A percentile compares a stretch with the other conserved stretches of the same genome.
These are phyloP conservation scores for Podila horticola DNA, from an alignment of 192 early-diverging fungal genomes.

Conservation along the genomic window DNA sequence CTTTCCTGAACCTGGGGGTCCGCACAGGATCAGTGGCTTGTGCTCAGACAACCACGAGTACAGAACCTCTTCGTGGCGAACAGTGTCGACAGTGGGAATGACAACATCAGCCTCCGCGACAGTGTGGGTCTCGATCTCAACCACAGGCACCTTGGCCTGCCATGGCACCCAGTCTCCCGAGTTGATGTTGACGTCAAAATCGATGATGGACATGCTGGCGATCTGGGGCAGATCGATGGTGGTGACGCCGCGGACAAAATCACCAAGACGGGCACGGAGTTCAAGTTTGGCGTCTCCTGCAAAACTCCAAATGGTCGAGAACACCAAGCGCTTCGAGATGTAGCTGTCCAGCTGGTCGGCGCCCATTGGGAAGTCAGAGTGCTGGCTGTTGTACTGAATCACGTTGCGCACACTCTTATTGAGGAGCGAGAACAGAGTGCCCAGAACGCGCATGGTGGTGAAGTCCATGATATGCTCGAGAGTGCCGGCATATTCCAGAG, in stretches of 20 bases:
- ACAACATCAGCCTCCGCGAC: constrained; percentile 93
- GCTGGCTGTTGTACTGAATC: constrained; percentile 90
- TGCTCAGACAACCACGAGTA: constrained; percentile 97
- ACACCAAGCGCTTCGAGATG: constrained; percentile 82
- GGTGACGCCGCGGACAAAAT: constrained; percentile 80
- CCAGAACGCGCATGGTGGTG: constrained; percentile 83
- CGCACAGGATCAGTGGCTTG: constrained; percentile 95
- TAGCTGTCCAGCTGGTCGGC: constrained; percentile 81
- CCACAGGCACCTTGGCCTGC: constrained; percentile 86
- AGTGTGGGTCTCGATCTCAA: constrained; percentile 96
- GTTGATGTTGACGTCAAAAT: constrained; percentile 87
- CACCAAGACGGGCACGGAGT: constrained; percentile 76
- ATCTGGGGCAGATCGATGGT: constrained; percentile 80
- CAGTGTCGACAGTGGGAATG: constrained; percentile 97
- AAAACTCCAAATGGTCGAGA: constrained; percentile 95
- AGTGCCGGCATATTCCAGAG: constrained; percentile 72
- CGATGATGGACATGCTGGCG: constrained; percentile 72
- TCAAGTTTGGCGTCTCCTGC: constrained; percentile 88
- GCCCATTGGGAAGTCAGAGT: constrained; percentile 94
- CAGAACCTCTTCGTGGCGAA: constrained; percentile 96
- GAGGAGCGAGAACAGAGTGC: constrained; percentile 90
- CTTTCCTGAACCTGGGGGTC: constrained; percentile 99
- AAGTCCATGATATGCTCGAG: constrained; percentile 99
- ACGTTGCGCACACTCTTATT: constrained; percentile 88
- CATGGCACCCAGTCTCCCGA: constrained; percentile 93